phyloP scores from a whole-genome alignment of 2,329 filamentous ascomycete genomes.

The Claviceps pusilla region DNA sequence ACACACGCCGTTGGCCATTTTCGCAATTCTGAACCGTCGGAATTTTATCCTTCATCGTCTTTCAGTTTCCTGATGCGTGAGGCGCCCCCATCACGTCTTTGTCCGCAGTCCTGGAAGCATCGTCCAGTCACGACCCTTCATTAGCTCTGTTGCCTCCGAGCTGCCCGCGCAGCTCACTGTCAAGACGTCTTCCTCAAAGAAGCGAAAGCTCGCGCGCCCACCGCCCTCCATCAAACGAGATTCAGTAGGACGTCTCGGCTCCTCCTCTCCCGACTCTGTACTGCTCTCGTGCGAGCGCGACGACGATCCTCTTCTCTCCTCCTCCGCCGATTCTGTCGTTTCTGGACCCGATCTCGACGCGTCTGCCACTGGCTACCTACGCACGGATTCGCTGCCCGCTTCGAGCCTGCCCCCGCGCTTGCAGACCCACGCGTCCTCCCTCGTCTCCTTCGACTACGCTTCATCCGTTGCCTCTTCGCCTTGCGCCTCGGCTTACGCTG shows the following conservation, averaged over 20 bases:
- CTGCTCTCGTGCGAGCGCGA: constrained; percentile 38
- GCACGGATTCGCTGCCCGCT: constrained; percentile 28
- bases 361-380: constrained; percentile 22
- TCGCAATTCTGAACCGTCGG: neutral
- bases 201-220: constrained; percentile 47
- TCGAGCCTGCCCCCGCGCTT: constrained; percentile 38
- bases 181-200: constrained; percentile 62
- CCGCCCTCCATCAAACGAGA: constrained; percentile 23
- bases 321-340: constrained; percentile 28
- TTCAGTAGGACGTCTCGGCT: constrained; percentile 19
- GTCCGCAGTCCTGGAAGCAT: neutral
- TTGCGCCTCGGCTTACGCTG: constrained; percentile 38
- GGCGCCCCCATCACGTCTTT: constrained; percentile 2
- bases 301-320: constrained; percentile 34
- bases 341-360: constrained; percentile 19
- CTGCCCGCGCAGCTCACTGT: constrained; percentile 51
- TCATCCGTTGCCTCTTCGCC: constrained; percentile 44
- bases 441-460: constrained; percentile 32
- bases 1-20: neutral
- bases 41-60: constrained; percentile 1
- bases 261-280: constrained; percentile 29
- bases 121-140: constrained; percentile 2
- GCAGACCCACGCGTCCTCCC: constrained; percentile 28
- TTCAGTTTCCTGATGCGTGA: constrained; percentile 2
- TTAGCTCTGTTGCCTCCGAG: constrained; percentile 24